These are phyloP conservation scores for Hepatocystis sp. DNA, from an alignment of 169 alveolate species.

Conservation along the genomic window DNA sequence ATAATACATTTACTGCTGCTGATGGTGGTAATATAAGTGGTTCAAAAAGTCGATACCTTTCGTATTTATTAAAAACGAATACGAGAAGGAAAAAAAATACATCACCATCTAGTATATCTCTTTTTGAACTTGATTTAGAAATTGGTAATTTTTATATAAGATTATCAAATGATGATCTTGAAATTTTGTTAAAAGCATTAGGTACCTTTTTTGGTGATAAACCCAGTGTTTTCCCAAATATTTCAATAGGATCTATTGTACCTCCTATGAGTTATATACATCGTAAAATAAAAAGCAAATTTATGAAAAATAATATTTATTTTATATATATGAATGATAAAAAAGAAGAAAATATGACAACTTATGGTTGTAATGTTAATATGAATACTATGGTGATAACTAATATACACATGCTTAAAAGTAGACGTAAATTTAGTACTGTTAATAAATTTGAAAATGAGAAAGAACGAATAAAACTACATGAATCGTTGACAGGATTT, in stretches of 20 bases:
- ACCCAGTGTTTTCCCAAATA: slow-evolving; percentile 49
- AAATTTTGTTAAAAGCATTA: slow-evolving; percentile 60
- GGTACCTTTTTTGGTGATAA: slow-evolving; percentile 72
- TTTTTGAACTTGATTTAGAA: slow-evolving; percentile 50
- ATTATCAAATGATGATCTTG: slow-evolving; percentile 71
- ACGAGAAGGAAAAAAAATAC: slow-evolving; percentile 9
- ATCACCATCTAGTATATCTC: slow-evolving; percentile 25
- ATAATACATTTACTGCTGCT: too few relatives aligned
- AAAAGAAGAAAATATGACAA: not conserved
- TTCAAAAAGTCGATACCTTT: too few relatives aligned
- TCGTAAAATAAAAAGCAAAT: slow-evolving; percentile 47
- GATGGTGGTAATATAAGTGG: too few relatives aligned
- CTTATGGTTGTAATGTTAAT: not conserved
- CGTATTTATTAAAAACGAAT: slow-evolving; percentile 27
- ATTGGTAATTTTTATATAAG: slow-evolving; percentile 75
- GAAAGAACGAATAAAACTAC: slow-evolving; percentile 4
- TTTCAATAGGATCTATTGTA: slow-evolving; percentile 7
- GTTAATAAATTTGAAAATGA: not conserved
- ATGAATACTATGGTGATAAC: slow-evolving; percentile 8
- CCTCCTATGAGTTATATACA: slow-evolving; percentile 57
- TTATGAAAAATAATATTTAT: slow-evolving; percentile 69
- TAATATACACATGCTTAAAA: slow-evolving; percentile 19
- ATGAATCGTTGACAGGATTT: too few relatives aligned
- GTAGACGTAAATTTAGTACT: not conserved
- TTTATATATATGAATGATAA: slow-evolving; percentile 10